Evolutionary conservation across 2,329 filamentous ascomycete species (phyloP), one percentile per base, ranked within the genome.

Genomic region (Fusarium decemcellulare): DNA sequence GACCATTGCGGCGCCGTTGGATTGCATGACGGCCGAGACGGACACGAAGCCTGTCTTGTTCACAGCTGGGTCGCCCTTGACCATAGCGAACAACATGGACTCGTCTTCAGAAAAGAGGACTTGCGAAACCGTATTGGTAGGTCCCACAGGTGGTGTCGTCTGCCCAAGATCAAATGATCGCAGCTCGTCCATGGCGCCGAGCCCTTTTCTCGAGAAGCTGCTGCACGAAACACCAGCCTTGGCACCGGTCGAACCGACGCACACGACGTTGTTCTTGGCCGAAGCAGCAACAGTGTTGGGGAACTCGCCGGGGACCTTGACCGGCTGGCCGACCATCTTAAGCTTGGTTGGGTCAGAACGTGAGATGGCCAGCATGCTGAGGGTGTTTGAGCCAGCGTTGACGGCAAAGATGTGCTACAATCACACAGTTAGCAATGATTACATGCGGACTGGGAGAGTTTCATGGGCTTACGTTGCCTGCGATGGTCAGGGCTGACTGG

Each of bases 11-110:
- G 48, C 34, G 11, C 48, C 48, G 18, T 37, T 18, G 12, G 16
- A 36, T 2, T 51, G 14, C n/a, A 72, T 44, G 1, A 90, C 82
- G 0, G 82, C 68, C 63, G 88, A 89, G 0, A 82, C 76, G 0
- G 85, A 84, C 11, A 91, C 61, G 69, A 88, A 91, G 0, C 89
- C 88, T 0, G 83, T 87, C 55, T 85, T 88, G 73, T 88, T 88
- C 6, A 76, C 77, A 0, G 80, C 69, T 0, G 86, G 86, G 58
- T 90, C 82, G 2, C 89, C 89, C 76, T 92, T 92, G 42, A 91
- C 87, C 1, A 86, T 89, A 0, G 86, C 82, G 53, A 86, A 82
- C 0, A 92, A 78, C 2, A 77, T 81, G 0, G 74, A 78, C 65
- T 87, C 82, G 55, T 91, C 87, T 0, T 76, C 76, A 1, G 86